Conservation (phyloP, 2,329 filamentous ascomycete genomes). For the Diaporthe vaccinii region DNA sequence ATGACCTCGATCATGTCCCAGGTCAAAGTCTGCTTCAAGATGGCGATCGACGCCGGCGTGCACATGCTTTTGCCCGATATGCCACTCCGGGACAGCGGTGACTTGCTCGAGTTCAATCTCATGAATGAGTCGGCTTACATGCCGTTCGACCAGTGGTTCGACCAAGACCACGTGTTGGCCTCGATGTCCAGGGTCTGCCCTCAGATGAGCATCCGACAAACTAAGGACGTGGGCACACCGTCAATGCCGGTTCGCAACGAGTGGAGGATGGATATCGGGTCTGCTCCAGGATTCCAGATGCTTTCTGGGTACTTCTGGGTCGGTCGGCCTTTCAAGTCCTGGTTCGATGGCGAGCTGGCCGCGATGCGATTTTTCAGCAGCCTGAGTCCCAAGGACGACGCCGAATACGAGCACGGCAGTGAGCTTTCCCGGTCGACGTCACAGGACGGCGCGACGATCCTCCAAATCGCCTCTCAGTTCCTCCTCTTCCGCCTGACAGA, state of each 20-base stretch:
- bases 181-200: constrained; percentile 45
- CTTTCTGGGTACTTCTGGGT: constrained; percentile 40
- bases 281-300: constrained; percentile 25
- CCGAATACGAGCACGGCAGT: constrained; percentile 32
- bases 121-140: constrained; percentile 46
- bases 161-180: constrained; percentile 45
- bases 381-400: constrained; percentile 24
- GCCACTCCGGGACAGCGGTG: constrained; percentile 46
- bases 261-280: constrained; percentile 33
- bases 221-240: constrained; percentile 34
- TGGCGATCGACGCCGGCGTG: constrained; percentile 48
- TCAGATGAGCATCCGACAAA: constrained; percentile 47
- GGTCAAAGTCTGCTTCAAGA: constrained; percentile 50
- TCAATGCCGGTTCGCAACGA: constrained; percentile 24
- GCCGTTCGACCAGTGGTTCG: constrained; percentile 49
- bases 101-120: constrained; percentile 48
- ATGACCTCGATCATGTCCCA: constrained; percentile 50
- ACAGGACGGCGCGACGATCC: constrained; percentile 47
- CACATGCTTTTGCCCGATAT: constrained; percentile 47
- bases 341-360: constrained; percentile 35
- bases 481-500: constrained; percentile 53
- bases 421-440: constrained; percentile 29
- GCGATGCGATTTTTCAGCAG: constrained; percentile 25
- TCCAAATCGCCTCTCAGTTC: constrained; percentile 50
- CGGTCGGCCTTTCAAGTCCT: constrained; percentile 35